These are phyloP conservation scores for Yamadazyma tumulicola DNA, from an alignment of 805 yeast genomes.

Conservation along the genomic window DNA sequence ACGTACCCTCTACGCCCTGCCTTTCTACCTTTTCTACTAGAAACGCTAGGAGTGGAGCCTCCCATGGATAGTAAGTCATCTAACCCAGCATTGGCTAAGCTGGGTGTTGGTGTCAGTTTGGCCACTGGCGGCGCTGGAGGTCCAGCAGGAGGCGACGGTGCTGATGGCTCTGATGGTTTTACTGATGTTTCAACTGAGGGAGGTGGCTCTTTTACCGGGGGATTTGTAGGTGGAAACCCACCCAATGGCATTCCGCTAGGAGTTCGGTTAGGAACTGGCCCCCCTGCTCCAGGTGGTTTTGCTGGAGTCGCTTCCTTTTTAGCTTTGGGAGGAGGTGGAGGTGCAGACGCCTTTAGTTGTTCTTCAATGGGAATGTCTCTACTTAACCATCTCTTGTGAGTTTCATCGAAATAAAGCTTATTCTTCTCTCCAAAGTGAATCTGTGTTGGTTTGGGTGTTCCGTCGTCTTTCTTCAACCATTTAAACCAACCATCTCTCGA, in stretches of 20 bases:
- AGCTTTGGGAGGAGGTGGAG: conserved; percentile 64
- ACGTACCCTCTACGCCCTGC: conserved; percentile 33
- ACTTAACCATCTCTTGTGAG: conserved; percentile 83
- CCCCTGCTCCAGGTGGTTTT: conserved; percentile 16
- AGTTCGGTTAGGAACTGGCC: conserved; percentile 11
- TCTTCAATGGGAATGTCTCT: conserved; percentile 65
- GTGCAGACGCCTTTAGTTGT: conserved; percentile 48
- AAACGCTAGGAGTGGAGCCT: conserved; percentile 17
- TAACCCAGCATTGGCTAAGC: conserved; percentile 38
- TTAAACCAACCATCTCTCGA: conserved; percentile 11
- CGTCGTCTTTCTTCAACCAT: conserved; percentile 35
- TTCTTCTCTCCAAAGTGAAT: conserved; percentile 85
- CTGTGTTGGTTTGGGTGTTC: conserved; percentile 69
- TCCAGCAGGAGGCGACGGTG: neutral
- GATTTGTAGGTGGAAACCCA: conserved; percentile 5
- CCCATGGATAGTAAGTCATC: conserved; percentile 38
- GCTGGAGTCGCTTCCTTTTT: conserved; percentile 23
- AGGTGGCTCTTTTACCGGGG: neutral
- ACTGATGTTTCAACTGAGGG: neutral
- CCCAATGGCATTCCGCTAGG: conserved; percentile 8
- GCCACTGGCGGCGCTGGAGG: conserved; percentile 8
- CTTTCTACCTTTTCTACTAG: conserved; percentile 23
- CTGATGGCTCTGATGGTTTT: conserved; percentile 1
- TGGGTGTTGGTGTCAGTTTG: conserved; percentile 12
- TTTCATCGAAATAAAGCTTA: conserved; percentile 75